A percentile compares a stretch with the other conserved stretches of the same genome.
phyloP scores from a whole-genome alignment of 345 rosid genomes.

The Populus euphratica region DNA sequence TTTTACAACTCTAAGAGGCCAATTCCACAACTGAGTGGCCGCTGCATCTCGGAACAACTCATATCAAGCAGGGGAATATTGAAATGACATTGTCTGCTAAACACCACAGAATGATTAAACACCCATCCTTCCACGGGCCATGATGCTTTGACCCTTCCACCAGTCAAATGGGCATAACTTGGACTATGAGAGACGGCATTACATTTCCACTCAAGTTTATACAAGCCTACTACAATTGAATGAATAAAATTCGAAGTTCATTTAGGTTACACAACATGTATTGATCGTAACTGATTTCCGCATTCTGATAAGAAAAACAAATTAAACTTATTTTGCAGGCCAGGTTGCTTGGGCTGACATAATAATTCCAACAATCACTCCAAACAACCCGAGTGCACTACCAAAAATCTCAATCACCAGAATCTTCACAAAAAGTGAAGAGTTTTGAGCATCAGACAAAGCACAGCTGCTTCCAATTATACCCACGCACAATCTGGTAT shows the following conservation, averaged over 20 bases:
- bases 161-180: not conserved
- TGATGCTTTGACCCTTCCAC: not conserved
- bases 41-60: not conserved
- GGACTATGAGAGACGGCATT: slow-evolving; percentile 1
- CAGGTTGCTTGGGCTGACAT: slow-evolving; percentile 99
- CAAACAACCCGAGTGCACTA: slow-evolving; percentile 96
- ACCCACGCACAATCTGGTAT: slow-evolving; percentile 82
- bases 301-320: not conserved
- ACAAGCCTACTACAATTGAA: slow-evolving; percentile 12
- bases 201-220: slow-evolving; percentile 9
- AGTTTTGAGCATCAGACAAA: slow-evolving; percentile 95
- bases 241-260: slow-evolving; percentile 13
- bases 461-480: slow-evolving; percentile 99
- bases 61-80: not conserved
- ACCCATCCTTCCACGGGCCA: not conserved
- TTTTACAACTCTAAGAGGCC: not conserved
- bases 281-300: not conserved
- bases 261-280: not conserved
- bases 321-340: slow-evolving; percentile 59
- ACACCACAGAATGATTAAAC: not conserved
- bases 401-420: slow-evolving; percentile 98
- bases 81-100: not conserved
- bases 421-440: slow-evolving; percentile 91
- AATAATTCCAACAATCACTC: slow-evolving; percentile 96
- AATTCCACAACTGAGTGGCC: not conserved